Evolutionary conservation across 2,329 filamentous ascomycete species (phyloP), one percentile per base, ranked within the genome.

Genomic region (Penicillium expansum): DNA sequence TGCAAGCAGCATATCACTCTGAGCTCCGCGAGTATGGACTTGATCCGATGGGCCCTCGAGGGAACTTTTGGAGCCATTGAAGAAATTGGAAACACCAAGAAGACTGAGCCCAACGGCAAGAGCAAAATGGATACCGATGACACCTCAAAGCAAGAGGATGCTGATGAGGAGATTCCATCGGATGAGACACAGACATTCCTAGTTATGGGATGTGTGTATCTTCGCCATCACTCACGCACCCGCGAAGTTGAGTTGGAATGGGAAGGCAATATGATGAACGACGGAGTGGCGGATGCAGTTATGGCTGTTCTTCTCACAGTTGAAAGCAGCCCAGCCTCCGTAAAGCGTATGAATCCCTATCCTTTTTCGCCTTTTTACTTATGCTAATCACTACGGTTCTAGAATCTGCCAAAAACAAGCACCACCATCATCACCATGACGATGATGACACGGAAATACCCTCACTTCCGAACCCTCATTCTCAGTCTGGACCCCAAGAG

Each of bases 191-290:
- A 73, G 24, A 69, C 78, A 10, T 86, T 86, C 69, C 77, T 82
- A 29, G 85, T 99, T 68, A 97, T 99, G 93, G 93, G 92, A 62
- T 94, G 90, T 74, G 86, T 97, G 29, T 85, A 85, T 8, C 86
- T 97, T n/a, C 84, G 87, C 20, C 92, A 94, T 74, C 83, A 83
- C 61, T 83, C 80, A 60, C 72, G 75, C 13, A 87, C 86, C 63
- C 90, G 92, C 55, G 88, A 94, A 69, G 84, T 97, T 6, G 92
- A 95, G 72, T 80, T 97, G 3, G 92, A 96, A 75, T 99, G 94
- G 94, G 93, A 97, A 73, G 94, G 92, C 56, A 99, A 97, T 72
- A 90, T 96, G 79, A 87, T 97, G 69, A 99, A 97, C 73, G 94
- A 99, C 70, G 91, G 92, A 59, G 95, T 99, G 68, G 94, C 94